Base-by-base conservation (phyloP, 202 grass and related monocot species). In the Carex sylvatica region DNA sequence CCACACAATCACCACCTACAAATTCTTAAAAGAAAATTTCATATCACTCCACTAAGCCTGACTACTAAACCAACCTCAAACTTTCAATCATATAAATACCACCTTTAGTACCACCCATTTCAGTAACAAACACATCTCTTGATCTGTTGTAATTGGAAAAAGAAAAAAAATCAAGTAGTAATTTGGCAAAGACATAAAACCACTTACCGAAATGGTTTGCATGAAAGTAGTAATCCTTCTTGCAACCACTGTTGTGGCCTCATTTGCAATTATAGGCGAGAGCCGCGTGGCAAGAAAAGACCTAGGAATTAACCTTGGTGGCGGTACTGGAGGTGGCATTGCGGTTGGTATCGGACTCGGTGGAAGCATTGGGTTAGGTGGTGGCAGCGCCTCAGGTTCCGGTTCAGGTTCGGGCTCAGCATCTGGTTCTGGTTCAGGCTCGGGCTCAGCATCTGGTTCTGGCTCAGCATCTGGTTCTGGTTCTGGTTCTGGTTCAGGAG, bases 251-350 rank as follows among this genome's bases (percentile, higher is more conserved):
- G 72, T 84, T 33, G 74, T 91, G 9, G 70, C 85, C 12, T 89
- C 88, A 35, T 61, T 69, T 18, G 68, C 62, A 19, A 30, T 85
- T 19, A 42, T 75, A 12, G 74, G 46, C 2, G 93, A 92, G 58
- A 73, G 90, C 20, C 90, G 88, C 11, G 53, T 81, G 8, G 78
- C 84, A 2, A 82, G 93, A 70, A 95, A 95, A 81, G 88, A 92
- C 49, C 79, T 92, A 15, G 90, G 88, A 30, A 9, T 91, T 31
- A 58, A 4, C 80, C 79, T 95, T 52, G 93, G 90, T 67, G 75
- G 84, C 52, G 88, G 88, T 0, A 8, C 38, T 28, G 36, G 38
- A 40, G 38, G 38, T 40, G 38, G 75, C 14, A 3, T 82, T 4
- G 86, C 83, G 3, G 67, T 79, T 19, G 81, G 78, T 4, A 73